Base-by-base conservation (phyloP, 768 basidiomycete species). In the Tylopilus sp. region DNA sequence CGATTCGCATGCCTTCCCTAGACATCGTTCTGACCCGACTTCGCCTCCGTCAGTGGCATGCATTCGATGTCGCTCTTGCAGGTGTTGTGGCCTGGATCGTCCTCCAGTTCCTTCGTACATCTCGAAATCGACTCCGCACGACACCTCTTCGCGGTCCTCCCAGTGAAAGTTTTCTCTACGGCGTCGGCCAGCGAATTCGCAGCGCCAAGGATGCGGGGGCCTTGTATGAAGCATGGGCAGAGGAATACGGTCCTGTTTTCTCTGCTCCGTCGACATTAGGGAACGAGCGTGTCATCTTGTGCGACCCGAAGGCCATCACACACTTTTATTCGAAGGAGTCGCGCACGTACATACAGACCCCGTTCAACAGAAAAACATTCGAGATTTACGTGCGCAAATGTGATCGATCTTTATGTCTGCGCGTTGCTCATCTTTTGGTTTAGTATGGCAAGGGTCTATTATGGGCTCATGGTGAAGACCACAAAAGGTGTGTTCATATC, bases 271-370 rank as follows among this genome's bases (percentile, higher is more conserved):
- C 53, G 13, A 41, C 55, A 3, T 17, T 66, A 9, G 56, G 64
- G 3, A 28, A 15, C 3, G 33, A 36, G 11, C 42, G 23, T 25
- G 44, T 66, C 21, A 13, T 66, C 6, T 28, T 66, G 13, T 68
- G 70, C 38, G 80, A 80, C 54, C 75, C 75, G 3, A 80, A 76
- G 43, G 57, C 60, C 3, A 59, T 62, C 22, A 39, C 61, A 9
- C 57, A 62, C 31, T 52, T 47, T 4, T 42, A 54, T 30, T 25
- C 50, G 15, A 56, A 56, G 4, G 57, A 62, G 6, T 42, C 50
- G 3, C 48, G 62, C 12, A 70, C 67, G 0, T 83, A 83, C 53
- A 62, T 74, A 0, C 75, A 75, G 35, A 73, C 72, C 0, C 66
- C 63, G 3, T 57, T 74, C n/a, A 52, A 62, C 5, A 72, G 61